Evolutionary conservation across 2,329 filamentous ascomycete species (phyloP).

Genomic region (Zelopaecilomyces penicillatus): DNA sequence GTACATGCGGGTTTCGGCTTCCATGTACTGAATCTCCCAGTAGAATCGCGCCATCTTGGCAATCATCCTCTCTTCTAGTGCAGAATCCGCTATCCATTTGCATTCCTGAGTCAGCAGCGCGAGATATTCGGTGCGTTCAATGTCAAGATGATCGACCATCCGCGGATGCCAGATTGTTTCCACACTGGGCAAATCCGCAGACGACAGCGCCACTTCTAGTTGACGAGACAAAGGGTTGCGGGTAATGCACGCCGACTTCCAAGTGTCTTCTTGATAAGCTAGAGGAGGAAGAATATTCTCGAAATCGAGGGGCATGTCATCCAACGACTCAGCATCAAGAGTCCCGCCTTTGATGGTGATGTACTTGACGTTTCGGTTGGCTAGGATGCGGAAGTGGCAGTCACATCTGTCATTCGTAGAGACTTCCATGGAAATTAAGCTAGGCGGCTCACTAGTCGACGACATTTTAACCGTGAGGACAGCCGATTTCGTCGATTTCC

Average conservation of each 20-base stretch:
- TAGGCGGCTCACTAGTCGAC: not conserved
- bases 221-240: not conserved
- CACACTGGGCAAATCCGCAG: not conserved
- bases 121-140: not conserved
- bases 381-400: not conserved
- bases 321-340: not conserved
- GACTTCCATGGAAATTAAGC: not conserved
- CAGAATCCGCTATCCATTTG: not conserved
- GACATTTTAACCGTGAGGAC: not conserved
- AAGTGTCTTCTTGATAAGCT: not conserved
- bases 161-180: not conserved
- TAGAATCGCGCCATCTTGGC: not conserved
- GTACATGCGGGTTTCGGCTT: not conserved
- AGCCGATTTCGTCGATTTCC: too few species aligned
- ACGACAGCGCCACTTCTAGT: not conserved
- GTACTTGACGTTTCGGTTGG: not conserved
- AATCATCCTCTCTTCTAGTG: not conserved
- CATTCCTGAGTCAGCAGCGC: not conserved
- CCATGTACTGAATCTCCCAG: not conserved
- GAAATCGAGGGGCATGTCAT: not conserved
- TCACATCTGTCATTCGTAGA: not conserved
- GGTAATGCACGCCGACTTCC: not conserved
- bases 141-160: not conserved
- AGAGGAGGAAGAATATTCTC: not conserved
- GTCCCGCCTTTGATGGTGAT: not conserved